phyloP scores from a whole-genome alignment of 2,329 filamentous ascomycete species.

The Coniella lustricola region DNA sequence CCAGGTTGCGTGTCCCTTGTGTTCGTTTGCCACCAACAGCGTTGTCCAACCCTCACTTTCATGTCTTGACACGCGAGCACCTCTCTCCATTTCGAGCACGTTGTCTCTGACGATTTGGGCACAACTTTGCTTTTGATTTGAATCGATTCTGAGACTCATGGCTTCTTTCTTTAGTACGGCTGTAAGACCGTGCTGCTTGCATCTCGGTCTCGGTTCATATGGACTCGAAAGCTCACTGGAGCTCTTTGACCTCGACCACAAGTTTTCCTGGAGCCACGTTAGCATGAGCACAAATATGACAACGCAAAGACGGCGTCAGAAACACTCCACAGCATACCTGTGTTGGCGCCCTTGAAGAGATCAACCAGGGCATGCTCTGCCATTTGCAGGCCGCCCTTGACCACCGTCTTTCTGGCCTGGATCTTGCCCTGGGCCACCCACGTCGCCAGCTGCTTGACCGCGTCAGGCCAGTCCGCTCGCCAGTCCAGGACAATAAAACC shows the following conservation, averaged over 20 bases:
- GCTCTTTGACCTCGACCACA: slow-evolving; percentile 45
- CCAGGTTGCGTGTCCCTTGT: too few relatives aligned
- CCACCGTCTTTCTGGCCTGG: slow-evolving; percentile 62
- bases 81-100: too few relatives aligned
- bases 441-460: slow-evolving; percentile 51
- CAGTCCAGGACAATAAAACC: slow-evolving; percentile 72
- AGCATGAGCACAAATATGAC: background rate
- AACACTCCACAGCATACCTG: slow-evolving; percentile 34
- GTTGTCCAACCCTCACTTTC: too few relatives aligned
- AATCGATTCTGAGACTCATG: background rate
- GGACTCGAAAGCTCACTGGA: background rate
- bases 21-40: too few relatives aligned
- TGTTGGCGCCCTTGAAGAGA: slow-evolving; percentile 64
- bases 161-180: background rate
- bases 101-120: too few relatives aligned
- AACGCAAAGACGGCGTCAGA: too few relatives aligned
- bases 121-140: background rate
- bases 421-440: slow-evolving; percentile 70
- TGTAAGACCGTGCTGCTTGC: background rate
- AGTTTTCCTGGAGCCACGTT: slow-evolving; percentile 36
- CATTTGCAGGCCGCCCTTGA: slow-evolving; percentile 59
- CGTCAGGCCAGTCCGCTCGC: slow-evolving; percentile 47
- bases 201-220: too few relatives aligned
- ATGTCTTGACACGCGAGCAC: too few relatives aligned
- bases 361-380: slow-evolving; percentile 58